Evolutionary conservation across 495 filamentous ascomycete genomes (phyloP).

Genomic region (Lepraria neglecta): DNA sequence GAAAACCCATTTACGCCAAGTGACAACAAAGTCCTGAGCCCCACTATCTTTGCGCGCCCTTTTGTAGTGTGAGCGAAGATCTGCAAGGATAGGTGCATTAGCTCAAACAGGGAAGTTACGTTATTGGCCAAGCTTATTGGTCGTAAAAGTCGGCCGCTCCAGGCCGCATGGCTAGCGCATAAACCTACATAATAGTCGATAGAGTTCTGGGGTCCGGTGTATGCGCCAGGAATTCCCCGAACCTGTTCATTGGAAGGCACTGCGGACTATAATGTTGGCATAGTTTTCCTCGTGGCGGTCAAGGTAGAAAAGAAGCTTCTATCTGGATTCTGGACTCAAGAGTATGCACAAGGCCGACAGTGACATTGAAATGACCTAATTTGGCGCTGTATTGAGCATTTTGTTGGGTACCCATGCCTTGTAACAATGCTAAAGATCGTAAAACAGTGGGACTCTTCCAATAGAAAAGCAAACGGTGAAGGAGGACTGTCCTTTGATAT

Average conservation of each 20-base stretch:
- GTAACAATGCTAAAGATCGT: not conserved
- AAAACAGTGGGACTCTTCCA: not conserved
- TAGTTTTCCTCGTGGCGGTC: slow-evolving; percentile 1
- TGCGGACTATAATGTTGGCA: not conserved
- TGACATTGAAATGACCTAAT: not conserved
- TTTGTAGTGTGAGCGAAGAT: slow-evolving; percentile 3
- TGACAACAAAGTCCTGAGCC: slow-evolving; percentile 7
- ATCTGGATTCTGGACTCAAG: not conserved
- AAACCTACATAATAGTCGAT: not conserved
- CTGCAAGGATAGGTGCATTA: slow-evolving; percentile 4
- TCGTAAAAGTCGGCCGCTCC: slow-evolving; percentile 1
- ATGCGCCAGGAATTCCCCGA: slow-evolving; percentile 11
- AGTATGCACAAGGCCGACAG: not conserved
- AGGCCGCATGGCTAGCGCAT: slow-evolving; percentile 1
- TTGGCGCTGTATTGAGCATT: slow-evolving; percentile 6
- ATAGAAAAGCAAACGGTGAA: not conserved
- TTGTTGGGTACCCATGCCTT: slow-evolving; percentile 15
- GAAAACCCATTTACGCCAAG: slow-evolving; percentile 6
- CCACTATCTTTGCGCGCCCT: not conserved
- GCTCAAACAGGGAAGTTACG: not conserved
- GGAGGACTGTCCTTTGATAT: not conserved
- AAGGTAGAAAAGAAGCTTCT: not conserved
- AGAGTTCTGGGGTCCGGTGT: slow-evolving; percentile 6
- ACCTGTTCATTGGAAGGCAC: not conserved
- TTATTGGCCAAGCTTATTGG: slow-evolving; percentile 7